phyloP scores from a whole-genome alignment of 108 stramenopile species.

The Cyclostephanos invisitatus region DNA sequence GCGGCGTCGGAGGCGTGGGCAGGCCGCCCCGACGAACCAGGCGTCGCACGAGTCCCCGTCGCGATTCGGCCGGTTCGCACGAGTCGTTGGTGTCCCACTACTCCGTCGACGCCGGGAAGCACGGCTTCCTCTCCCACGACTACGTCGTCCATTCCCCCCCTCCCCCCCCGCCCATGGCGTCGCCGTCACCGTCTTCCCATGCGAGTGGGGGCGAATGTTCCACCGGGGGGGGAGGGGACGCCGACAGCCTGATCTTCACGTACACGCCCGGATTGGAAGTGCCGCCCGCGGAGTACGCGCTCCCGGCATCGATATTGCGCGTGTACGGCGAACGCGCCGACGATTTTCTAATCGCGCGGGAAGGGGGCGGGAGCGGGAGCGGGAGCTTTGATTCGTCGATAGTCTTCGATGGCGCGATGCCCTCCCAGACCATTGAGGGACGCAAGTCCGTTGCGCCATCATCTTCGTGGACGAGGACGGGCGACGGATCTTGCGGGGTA shows the following conservation, averaged over 20 bases:
- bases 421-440: no score
- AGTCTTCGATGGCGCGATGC: no score
- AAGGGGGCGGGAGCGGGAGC: background rate
- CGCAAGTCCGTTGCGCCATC: no score
- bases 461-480: background rate
- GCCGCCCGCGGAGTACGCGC: constrained; percentile 40
- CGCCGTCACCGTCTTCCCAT: constrained; percentile 21
- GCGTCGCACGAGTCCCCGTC: constrained; percentile 4
- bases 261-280: constrained; percentile 26
- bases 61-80: constrained; percentile 22
- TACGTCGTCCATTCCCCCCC: background rate
- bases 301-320: constrained; percentile 33
- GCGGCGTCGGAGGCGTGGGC: background rate
- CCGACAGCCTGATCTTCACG: constrained; percentile 26
- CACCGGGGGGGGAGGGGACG: background rate
- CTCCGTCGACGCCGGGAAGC: constrained; percentile 32
- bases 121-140: constrained; percentile 26
- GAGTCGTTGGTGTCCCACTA: constrained; percentile 21
- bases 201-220: constrained; percentile 13
- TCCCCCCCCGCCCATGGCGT: background rate
- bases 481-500: no score
- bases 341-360: background rate
- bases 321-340: constrained; percentile 36
- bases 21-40: background rate
- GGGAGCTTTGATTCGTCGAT: background rate